phyloP scores from a whole-genome alignment of 192 early-diverging fungal genomes.

The Geranomyces variabilis region DNA sequence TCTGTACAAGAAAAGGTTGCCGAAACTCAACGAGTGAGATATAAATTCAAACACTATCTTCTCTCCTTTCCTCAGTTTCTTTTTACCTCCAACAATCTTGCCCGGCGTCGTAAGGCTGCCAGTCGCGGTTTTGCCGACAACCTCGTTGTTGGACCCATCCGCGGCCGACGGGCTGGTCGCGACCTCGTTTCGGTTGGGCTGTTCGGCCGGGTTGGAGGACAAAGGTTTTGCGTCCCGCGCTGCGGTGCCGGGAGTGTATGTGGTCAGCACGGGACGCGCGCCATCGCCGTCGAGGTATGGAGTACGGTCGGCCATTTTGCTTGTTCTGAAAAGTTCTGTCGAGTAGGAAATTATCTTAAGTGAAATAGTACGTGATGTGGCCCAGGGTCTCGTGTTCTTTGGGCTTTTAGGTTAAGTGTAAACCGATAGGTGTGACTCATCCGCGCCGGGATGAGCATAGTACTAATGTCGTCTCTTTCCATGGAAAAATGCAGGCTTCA shows the following conservation, averaged over 20 bases:
- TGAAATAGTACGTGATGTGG: no score
- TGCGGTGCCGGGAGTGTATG: background rate
- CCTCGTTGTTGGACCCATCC: constrained; percentile 15
- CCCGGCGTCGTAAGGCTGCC: constrained; percentile 19
- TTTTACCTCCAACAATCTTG: constrained; percentile 23
- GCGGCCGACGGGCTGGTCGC: constrained; percentile 6
- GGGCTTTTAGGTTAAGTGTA: no score
- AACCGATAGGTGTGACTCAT: no score
- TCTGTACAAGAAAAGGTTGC: background rate
- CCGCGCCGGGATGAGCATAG: no score
- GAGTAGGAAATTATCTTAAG: no score
- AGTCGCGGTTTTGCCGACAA: constrained; percentile 13
- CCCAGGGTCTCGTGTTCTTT: no score
- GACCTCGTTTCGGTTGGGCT: constrained; percentile 13
- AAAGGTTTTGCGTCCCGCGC: background rate
- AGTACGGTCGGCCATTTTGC: background rate
- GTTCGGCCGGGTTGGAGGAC: background rate
- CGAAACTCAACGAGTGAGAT: no score
- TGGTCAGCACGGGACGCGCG: background rate
- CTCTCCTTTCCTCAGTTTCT: no score
- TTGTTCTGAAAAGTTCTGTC: background rate
- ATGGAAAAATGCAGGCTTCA: no score
- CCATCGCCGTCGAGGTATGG: constrained; percentile 5
- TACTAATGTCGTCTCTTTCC: no score
- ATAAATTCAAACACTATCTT: no score